Base-by-base conservation (phyloP, 768 basidiomycete species). In the Lactifluus subvellereus region DNA sequence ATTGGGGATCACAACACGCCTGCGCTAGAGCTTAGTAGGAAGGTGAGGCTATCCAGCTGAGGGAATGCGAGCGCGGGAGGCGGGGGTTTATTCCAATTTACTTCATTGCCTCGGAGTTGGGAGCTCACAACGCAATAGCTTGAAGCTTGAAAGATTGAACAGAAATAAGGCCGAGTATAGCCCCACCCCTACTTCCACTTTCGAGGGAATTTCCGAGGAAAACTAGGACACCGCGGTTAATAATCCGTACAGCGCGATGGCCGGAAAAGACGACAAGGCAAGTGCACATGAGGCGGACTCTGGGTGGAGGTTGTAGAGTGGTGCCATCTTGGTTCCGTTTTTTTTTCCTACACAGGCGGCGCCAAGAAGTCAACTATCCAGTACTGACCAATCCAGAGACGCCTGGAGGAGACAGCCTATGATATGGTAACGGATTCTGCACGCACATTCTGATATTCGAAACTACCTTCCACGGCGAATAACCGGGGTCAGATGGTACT, bases 391-490 rank as follows among this genome's bases (percentile, higher is more conserved):
- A 59, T 42, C n/a, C 22, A 20, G 18, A 33, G 43, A 53, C 57
- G 27, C 47, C 48, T 16, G 10, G 20, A 16, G 47, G 27, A 30
- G 47, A 9, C 43, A 35, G 3, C 43, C n/a, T 27, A 27, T 27
- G 27, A 27, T 27, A 27, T 27, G 2, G 40, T 42, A 53, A 38
- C 43, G 51, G 35, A 53, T 37, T 60, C 42, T 37, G 33, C 51
- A 53, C 16, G 3, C 14, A 37, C 43, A 4, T 60, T 60, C 59
- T 60, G 59, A 60, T 60, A 60, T 60, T 60, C 59, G 59, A 53
- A 47, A 54, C 59, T 30, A 32, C 16, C 18, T 60, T 60, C 59
- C 40, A 57, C 40, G 60, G 13, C 43, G 50, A 35, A 38, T 48
- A 32, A 14, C 48, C 40, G 18, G 55, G 35, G 47, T 63, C 62